Base-by-base conservation (phyloP, 768 basidiomycete genomes). In the Dioszegia aurantiaca region DNA sequence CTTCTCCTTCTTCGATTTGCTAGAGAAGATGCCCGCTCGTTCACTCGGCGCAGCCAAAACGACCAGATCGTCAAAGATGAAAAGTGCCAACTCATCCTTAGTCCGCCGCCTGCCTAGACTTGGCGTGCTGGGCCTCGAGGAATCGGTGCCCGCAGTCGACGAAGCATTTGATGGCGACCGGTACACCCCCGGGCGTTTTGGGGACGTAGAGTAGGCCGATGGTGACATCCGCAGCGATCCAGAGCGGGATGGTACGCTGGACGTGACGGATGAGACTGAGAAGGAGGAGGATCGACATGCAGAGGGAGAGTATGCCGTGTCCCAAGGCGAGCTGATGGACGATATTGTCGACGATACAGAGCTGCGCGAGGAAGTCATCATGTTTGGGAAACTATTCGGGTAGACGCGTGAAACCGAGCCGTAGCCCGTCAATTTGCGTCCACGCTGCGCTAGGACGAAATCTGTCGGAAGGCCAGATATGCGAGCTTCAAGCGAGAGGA, bases 391-490 rank as follows among this genome's bases (percentile, higher is more conserved):
- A 36, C 51, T 45, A 54, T 56, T 10, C 37, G 48, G 42, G 55
- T 61, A 48, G 62, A 85, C 77, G 10, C 82, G 79, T 9, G 79
- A 70, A 6, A 90, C 77, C 2, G 80, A 73, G 17, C 89, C 90
- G 62, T 86, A 84, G 56, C 83, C 82, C 37, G 92, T 78, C 12
- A 94, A 79, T 39, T 85, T 79, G n/a, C 92, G 82, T 58, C 88
- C 88, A 40, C 90, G 81, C 27, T 80, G 80, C 1, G 87, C 86
- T 1, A 94, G 80, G 23, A 80, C 42, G 63, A 80, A 82, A 1
- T 79, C 77, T 1, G 80, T 69, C 0, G 84, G 81, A 3, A 88
- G 70, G 1, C 87, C 87, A 23, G 81, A 79, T 60, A 93, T 83
- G 0, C 82, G 81, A 5, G 77, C 72, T 14, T 83, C 77, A 19